A percentile compares a stretch with the other conserved stretches of the same genome.
Conservation (phyloP, 2,329 filamentous ascomycete genomes). For the Verticillium albo-atrum region DNA sequence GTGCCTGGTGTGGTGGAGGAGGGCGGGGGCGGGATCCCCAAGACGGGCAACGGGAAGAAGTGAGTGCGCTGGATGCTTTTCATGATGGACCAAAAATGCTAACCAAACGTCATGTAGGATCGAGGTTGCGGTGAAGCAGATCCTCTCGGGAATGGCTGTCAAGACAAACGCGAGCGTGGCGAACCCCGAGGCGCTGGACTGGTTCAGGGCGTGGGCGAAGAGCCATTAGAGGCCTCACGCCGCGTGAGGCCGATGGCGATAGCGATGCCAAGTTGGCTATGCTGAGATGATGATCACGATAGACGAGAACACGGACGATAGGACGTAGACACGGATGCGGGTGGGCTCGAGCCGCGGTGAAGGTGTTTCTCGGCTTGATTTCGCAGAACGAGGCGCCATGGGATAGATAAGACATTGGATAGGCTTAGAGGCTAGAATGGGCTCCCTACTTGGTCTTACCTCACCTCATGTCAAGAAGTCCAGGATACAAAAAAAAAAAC, state of each 20-base stretch:
- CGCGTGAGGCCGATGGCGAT: neutral
- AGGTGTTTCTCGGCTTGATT: neutral
- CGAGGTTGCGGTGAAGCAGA: slow-evolving; percentile 94
- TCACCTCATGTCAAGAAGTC: neutral
- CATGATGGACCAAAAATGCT: slow-evolving; percentile 2
- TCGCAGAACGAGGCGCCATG: neutral
- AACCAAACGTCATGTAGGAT: slow-evolving; percentile 51
- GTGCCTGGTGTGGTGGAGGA: slow-evolving; percentile 80
- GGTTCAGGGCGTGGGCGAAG: slow-evolving; percentile 76
- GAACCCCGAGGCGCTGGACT: slow-evolving; percentile 82
- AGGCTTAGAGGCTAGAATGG: neutral
- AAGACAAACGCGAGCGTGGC: slow-evolving; percentile 92
- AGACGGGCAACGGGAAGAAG: slow-evolving; percentile 96
- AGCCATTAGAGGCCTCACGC: slow-evolving; percentile 32
- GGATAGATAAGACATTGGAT: neutral
- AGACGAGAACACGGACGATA: neutral
- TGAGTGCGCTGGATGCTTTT: slow-evolving; percentile 38
- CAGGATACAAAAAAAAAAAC: too few relatives aligned
- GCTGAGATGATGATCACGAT: neutral
- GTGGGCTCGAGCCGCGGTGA: neutral
- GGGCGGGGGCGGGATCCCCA: slow-evolving; percentile 76
- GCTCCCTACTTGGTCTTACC: neutral
- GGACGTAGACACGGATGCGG: neutral
- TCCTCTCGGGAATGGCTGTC: slow-evolving; percentile 79
- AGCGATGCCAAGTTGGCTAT: too few relatives aligned